Conservation (phyloP, 2,329 filamentous ascomycete species). For the Beauveria medogensis region DNA sequence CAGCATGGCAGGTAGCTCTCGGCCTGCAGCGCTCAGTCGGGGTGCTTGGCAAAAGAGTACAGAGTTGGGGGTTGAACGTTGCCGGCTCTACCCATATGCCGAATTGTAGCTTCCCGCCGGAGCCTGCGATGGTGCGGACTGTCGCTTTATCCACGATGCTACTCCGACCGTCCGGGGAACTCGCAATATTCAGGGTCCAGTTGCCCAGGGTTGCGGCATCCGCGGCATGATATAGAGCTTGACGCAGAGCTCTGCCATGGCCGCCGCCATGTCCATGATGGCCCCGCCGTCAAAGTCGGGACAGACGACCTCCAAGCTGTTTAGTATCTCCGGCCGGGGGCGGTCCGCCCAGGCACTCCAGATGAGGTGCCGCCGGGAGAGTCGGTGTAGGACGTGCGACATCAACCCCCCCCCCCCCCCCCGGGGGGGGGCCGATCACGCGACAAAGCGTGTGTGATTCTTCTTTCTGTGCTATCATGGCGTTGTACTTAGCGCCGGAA, state of each 20-base stretch:
- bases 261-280: constrained; percentile 45
- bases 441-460: constrained; percentile 34
- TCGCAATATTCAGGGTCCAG: constrained; percentile 49
- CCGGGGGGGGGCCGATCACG: constrained; percentile 51
- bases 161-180: constrained; percentile 49
- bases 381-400: constrained; percentile 51
- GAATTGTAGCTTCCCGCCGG: constrained; percentile 44
- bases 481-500: too few relatives aligned
- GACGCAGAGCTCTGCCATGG: constrained; percentile 50
- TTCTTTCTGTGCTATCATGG: too few relatives aligned
- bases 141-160: constrained; percentile 44
- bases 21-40: constrained; percentile 55
- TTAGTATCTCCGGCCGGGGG: constrained; percentile 49
- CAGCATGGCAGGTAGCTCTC: constrained; percentile 51
- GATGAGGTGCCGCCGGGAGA: constrained; percentile 54
- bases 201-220: constrained; percentile 54
- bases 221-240: constrained; percentile 55
- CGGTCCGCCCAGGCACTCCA: constrained; percentile 44
- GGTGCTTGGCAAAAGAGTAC: constrained; percentile 50
- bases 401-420: too few relatives aligned
- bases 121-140: constrained; percentile 36
- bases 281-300: constrained; percentile 50
- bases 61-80: constrained; percentile 56
- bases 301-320: constrained; percentile 57
- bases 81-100: constrained; percentile 62